Conservation (phyloP, 129 eudicot genomes). For the Centella asiatica region DNA sequence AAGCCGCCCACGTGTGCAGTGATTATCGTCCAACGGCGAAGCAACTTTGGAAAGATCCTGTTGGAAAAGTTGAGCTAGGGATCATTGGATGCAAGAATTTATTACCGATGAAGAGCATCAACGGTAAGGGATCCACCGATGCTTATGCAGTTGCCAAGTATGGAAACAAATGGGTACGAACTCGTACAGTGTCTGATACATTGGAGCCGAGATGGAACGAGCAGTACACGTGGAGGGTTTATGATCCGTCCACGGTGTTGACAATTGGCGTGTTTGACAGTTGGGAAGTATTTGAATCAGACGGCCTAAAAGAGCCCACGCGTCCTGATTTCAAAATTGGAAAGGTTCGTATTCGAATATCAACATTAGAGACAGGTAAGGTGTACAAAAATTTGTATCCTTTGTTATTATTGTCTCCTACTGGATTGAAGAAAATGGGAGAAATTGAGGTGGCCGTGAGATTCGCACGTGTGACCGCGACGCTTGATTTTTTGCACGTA, state of each 20-base stretch:
- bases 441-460: conserved; percentile 81
- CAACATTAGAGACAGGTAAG: conserved; percentile 58
- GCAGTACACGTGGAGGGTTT: conserved; percentile 93
- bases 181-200: conserved; percentile 67
- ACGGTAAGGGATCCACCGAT: conserved; percentile 69
- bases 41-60: conserved; percentile 87
- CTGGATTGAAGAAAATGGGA: conserved; percentile 87
- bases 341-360: conserved; percentile 73
- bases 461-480: conserved; percentile 50
- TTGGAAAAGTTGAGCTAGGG: conserved; percentile 78
- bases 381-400: conserved; percentile 62
- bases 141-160: conserved; percentile 91
- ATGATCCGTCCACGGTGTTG: conserved; percentile 83
- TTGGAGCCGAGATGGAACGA: conserved; percentile 88
- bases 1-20: conserved; percentile 82
- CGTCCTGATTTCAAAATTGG: conserved; percentile 74
- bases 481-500: conserved; percentile 65
- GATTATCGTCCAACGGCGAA: conserved; percentile 95
- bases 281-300: conserved; percentile 47
- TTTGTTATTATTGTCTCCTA: conserved; percentile 38
- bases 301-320: conserved; percentile 33
- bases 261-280: conserved; percentile 83
- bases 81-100: conserved; percentile 75
- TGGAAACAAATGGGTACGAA: conserved; percentile 87
- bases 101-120: conserved; percentile 61